These are phyloP conservation scores for Berkeleyomyces basicola DNA, from an alignment of 2,329 filamentous ascomycete genomes.

Conservation along the genomic window DNA sequence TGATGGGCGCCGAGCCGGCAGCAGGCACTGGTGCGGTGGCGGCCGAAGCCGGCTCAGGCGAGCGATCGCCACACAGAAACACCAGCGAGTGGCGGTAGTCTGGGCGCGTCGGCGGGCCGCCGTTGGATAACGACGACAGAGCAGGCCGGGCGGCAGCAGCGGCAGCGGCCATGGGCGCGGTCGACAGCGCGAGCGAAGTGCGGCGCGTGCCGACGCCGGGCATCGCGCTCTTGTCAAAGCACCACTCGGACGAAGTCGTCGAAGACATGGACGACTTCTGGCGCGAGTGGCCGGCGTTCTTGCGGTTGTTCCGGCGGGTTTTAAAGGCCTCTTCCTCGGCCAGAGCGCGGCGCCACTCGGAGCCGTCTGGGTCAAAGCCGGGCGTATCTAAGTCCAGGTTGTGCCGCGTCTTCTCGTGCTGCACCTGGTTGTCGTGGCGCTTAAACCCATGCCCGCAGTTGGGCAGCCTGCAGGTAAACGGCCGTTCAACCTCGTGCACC, in stretches of 20 bases:
- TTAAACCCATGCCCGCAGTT: slow-evolving; percentile 3
- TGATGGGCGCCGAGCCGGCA: neutral
- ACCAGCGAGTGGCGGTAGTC: neutral
- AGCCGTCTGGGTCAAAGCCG: neutral
- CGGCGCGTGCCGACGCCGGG: neutral
- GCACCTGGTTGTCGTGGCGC: slow-evolving; percentile 4
- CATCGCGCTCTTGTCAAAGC: neutral
- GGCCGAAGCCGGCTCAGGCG: neutral
- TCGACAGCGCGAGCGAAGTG: neutral
- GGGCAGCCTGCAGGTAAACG: neutral
- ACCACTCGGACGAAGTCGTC: neutral
- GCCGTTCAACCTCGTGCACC: neutral
- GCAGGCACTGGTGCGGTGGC: neutral
- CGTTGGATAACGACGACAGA: neutral
- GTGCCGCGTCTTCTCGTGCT: slow-evolving; percentile 7
- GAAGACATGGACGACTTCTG: neutral
- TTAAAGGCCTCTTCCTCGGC: neutral
- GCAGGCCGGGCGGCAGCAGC: neutral
- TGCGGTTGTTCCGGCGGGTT: neutral
- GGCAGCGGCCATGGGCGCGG: neutral
- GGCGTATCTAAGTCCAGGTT: neutral
- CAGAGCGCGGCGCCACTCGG: neutral
- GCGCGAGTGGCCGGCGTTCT: neutral
- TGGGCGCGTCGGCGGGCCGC: neutral
- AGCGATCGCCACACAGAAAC: neutral